Percentiles rank a stretch among this genome's conserved stretches.
These are phyloP conservation scores for Aureobasidium lini DNA, from an alignment of 2,329 filamentous ascomycete genomes.

Conservation along the genomic window DNA sequence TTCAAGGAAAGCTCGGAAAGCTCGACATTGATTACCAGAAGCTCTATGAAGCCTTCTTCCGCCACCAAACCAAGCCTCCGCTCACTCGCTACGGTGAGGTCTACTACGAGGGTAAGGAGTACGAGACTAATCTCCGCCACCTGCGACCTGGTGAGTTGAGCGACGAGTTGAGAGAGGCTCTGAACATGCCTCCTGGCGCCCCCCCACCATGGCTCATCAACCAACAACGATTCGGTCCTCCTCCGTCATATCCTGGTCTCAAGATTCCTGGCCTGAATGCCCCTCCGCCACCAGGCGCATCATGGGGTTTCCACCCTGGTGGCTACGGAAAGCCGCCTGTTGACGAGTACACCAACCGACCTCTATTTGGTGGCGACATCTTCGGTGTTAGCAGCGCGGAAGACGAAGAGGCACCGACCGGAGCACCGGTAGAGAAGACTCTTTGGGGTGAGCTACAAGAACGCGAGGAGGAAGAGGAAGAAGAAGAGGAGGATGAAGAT, in stretches of 20 bases:
- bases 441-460: conserved; percentile 90
- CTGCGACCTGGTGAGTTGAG: conserved; percentile 84
- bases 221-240: conserved; percentile 87
- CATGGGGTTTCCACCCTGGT: conserved; percentile 92
- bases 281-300: conserved; percentile 77
- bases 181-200: conserved; percentile 87
- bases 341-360: conserved; percentile 76
- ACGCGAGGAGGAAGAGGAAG: conserved; percentile 65
- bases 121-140: conserved; percentile 88
- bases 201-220: conserved; percentile 97
- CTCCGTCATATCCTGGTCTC: conserved; percentile 89
- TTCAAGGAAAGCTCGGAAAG: conserved; percentile 92
- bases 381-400: conserved; percentile 68
- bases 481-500: conserved; percentile 56
- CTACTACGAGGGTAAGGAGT: conserved; percentile 99
- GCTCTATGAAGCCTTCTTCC: conserved; percentile 96
- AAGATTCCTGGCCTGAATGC: conserved; percentile 93
- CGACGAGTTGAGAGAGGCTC: conserved; percentile 81
- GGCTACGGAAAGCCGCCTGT: conserved; percentile 94
- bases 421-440: conserved; percentile 76
- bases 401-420: conserved; percentile 48
- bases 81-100: conserved; percentile 94
- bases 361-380: conserved; percentile 88
- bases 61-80: conserved; percentile 92
- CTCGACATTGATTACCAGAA: conserved; percentile 98